Evolutionary conservation across 2,329 filamentous ascomycete genomes (phyloP).

Genomic region (Myriosclerotinia curreyana): DNA sequence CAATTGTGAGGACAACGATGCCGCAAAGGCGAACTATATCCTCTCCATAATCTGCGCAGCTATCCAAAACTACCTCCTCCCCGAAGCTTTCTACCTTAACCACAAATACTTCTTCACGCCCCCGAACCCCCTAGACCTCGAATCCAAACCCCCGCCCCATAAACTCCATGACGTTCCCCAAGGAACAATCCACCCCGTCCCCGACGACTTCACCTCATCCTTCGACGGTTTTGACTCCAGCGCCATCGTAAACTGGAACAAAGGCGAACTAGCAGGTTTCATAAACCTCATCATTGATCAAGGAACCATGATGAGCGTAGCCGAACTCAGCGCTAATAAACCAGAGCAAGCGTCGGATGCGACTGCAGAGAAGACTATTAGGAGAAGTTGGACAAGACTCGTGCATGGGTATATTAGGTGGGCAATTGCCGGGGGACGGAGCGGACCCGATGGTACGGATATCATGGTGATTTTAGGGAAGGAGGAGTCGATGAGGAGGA

Average conservation of each 20-base stretch:
- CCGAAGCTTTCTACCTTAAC: conserved; percentile 52
- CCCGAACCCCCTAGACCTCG: conserved; percentile 30
- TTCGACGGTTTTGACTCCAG: conserved; percentile 26
- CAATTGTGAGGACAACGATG: conserved; percentile 34
- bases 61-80: conserved; percentile 55
- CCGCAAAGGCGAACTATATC: conserved; percentile 47
- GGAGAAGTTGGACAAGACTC: conserved; percentile 43
- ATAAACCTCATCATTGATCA: conserved; percentile 12
- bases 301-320: conserved; percentile 16
- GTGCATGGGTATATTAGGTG: conserved; percentile 56
- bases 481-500: conserved; percentile 47
- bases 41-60: conserved; percentile 49
- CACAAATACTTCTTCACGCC: conserved; percentile 57
- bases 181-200: conserved; percentile 4
- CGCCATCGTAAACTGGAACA: conserved; percentile 27
- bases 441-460: conserved; percentile 52
- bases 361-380: conserved; percentile 6
- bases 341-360: neutral
- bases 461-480: conserved; percentile 55
- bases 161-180: conserved; percentile 27
- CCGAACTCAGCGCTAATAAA: conserved; percentile 7
- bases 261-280: conserved; percentile 16
- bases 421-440: conserved; percentile 51
- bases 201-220: conserved; percentile 17
- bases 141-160: conserved; percentile 23